Conservation (phyloP, 169 alveolate genomes). For the Sarcocystis neurona region DNA sequence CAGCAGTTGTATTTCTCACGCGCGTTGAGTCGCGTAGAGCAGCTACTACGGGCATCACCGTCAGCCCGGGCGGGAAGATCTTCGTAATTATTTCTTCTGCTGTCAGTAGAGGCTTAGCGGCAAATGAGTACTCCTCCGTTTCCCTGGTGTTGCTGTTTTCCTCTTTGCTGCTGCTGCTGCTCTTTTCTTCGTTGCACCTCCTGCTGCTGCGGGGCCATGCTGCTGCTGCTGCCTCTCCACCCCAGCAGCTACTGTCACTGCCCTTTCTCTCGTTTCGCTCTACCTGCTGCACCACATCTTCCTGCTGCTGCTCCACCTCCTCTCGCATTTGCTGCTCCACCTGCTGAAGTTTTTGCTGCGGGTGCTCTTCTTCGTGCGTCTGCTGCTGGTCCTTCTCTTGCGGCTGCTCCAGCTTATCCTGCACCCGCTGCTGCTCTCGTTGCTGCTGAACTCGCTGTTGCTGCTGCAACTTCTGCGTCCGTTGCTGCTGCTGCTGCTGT, state of each 20-base stretch:
- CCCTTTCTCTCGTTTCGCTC: not conserved
- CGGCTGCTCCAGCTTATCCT: not conserved
- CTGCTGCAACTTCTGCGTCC: not conserved
- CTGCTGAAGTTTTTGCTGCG: not conserved
- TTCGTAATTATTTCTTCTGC: not conserved
- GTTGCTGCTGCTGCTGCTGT: not conserved
- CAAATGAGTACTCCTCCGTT: not conserved
- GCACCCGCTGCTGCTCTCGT: not conserved
- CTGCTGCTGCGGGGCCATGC: slow-evolving; percentile 36
- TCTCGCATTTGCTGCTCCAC: slow-evolving; percentile 18
- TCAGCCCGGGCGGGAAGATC: slow-evolving; percentile 14
- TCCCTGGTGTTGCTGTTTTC: not conserved
- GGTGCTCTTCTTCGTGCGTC: not conserved
- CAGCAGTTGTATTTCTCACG: too few species aligned
- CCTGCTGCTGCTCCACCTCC: slow-evolving; percentile 34
- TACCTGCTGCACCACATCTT: slow-evolving; percentile 21
- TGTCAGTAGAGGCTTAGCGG: not conserved
- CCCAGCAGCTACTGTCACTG: not conserved
- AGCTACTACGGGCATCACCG: not conserved
- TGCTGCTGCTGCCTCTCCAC: not conserved
- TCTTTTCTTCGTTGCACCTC: slow-evolving; percentile 11
- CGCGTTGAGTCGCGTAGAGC: slow-evolving; percentile 26
- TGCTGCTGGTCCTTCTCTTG: not conserved
- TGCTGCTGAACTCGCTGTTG: not conserved
- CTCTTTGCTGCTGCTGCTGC: slow-evolving; percentile 5